phyloP scores from a whole-genome alignment of 2,329 filamentous ascomycete genomes.

The Scytalidium lignicola region DNA sequence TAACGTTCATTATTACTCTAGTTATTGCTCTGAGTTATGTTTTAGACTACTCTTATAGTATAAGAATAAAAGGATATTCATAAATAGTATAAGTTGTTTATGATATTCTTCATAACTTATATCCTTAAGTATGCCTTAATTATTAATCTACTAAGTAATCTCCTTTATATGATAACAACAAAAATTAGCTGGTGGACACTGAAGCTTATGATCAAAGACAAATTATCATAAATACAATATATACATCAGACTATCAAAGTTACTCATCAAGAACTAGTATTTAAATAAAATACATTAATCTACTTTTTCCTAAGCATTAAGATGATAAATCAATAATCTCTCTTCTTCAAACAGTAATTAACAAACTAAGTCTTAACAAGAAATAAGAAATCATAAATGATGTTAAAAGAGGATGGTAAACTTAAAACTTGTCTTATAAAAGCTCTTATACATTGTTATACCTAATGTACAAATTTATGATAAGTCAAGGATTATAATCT shows the following conservation, averaged over 20 bases:
- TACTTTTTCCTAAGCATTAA: too few relatives aligned
- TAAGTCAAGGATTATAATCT: too few relatives aligned
- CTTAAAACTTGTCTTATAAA: too few relatives aligned
- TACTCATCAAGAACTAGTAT: too few relatives aligned
- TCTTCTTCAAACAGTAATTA: too few relatives aligned
- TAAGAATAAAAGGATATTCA: not conserved
- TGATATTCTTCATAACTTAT: conserved; percentile 38
- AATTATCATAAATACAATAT: conserved; percentile 2
- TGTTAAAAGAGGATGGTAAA: too few relatives aligned
- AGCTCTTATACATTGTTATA: too few relatives aligned
- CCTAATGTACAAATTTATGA: too few relatives aligned
- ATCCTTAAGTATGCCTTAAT: conserved; percentile 27
- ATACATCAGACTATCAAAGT: conserved; percentile 1
- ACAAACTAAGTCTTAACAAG: too few relatives aligned
- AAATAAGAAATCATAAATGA: too few relatives aligned
- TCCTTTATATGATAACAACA: conserved; percentile 34
- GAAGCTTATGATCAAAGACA: conserved; percentile 30
- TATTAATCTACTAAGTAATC: conserved; percentile 16
- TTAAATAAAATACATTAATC: too few relatives aligned
- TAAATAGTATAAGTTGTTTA: conserved; percentile 44
- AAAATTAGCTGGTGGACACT: conserved; percentile 38
- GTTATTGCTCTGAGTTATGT: conserved; percentile 47
- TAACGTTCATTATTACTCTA: conserved; percentile 51
- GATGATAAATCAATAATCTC: too few relatives aligned
- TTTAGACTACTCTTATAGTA: conserved; percentile 31